phyloP scores from a whole-genome alignment of 345 rosid genomes.

The Sonneratia caseolaris region DNA sequence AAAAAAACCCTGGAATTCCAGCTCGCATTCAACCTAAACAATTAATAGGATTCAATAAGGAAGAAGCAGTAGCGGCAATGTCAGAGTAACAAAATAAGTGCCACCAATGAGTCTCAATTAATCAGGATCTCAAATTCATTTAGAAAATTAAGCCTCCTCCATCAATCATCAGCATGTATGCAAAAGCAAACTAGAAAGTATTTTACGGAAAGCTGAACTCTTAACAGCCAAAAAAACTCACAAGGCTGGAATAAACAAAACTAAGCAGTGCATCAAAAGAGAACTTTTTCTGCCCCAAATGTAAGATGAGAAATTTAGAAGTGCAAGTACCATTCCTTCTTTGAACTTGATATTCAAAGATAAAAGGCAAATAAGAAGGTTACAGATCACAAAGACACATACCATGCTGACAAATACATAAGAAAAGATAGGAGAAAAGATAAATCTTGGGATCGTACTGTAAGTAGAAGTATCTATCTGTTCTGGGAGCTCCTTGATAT shows the following conservation, averaged over 20 bases:
- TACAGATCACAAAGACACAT: neutral
- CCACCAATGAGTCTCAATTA: neutral
- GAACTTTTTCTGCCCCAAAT: no score
- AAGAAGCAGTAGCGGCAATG: neutral
- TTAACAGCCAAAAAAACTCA: neutral
- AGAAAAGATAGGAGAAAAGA: neutral
- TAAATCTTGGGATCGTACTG: slow-evolving; percentile 34
- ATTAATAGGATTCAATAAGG: neutral
- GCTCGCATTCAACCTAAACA: neutral
- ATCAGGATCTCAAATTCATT: neutral
- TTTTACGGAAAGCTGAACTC: neutral
- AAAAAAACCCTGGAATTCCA: neutral
- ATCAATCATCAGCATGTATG: neutral
- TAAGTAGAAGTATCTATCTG: slow-evolving; percentile 92
- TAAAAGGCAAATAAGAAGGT: neutral
- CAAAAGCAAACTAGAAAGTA: neutral
- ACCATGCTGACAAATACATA: neutral
- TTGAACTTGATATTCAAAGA: neutral
- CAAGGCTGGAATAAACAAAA: neutral
- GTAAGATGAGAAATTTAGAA: neutral
- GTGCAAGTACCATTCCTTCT: neutral
- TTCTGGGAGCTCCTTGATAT: slow-evolving; percentile 93
- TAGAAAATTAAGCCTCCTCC: no score
- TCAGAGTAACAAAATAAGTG: neutral
- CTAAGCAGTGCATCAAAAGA: neutral